Percentiles rank a stretch among this genome's conserved stretches.
phyloP scores from a whole-genome alignment of 768 basidiomycete genomes.

The Leccinellum rugosiceps region DNA sequence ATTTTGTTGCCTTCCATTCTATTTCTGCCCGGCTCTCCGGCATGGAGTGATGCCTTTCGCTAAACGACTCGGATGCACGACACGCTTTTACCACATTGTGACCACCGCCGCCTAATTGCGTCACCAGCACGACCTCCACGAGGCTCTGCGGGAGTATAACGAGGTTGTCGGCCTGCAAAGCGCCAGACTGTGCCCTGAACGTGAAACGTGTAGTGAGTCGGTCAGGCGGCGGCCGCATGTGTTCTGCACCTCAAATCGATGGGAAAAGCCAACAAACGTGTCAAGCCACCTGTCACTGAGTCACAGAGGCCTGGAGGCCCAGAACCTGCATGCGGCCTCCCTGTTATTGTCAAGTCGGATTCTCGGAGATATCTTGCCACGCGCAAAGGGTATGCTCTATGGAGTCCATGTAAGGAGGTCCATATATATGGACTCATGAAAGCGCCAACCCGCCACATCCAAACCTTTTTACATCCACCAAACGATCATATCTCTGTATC shows the following conservation, averaged over 20 bases:
- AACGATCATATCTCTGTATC: constrained; percentile 3
- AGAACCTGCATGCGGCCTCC: neutral
- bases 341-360: neutral
- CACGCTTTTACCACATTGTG: constrained; percentile 17
- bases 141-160: constrained; percentile 18
- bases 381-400: constrained; percentile 15
- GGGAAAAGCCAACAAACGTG: constrained; percentile 11
- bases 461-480: constrained; percentile 6
- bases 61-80: constrained; percentile 6
- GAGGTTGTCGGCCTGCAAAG: constrained; percentile 6
- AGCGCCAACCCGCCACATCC: constrained; percentile 5
- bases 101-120: neutral
- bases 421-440: constrained; percentile 24
- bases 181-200: constrained; percentile 4
- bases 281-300: neutral
- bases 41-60: constrained; percentile 7
- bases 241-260: neutral
- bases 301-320: neutral
- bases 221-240: constrained; percentile 6
- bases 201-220: constrained; percentile 5
- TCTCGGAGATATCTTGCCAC: constrained; percentile 17
- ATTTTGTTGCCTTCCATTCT: constrained; percentile 1
- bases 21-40: constrained; percentile 7
- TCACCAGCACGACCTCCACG: constrained; percentile 8
- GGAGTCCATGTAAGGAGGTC: constrained; percentile 1